These are phyloP conservation scores for Kazachstania sp. DNA, from an alignment of 1,139 yeast genomes.

Conservation along the genomic window DNA sequence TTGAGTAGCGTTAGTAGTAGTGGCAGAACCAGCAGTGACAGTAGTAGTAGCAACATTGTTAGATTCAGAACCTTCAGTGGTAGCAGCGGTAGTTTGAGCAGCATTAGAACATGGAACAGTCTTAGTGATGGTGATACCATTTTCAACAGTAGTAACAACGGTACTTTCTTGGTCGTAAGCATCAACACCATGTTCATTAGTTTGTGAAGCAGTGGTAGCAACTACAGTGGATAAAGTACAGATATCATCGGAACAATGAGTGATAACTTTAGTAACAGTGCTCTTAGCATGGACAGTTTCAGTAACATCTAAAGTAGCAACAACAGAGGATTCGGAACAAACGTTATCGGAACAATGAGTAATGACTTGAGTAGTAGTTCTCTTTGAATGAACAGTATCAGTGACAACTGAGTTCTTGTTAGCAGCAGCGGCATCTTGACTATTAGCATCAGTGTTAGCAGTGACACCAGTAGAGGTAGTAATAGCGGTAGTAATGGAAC, in stretches of 20 bases:
- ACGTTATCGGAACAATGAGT: conserved; percentile 3
- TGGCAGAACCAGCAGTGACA: not conserved
- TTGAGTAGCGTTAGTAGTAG: too few species aligned
- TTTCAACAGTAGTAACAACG: not conserved
- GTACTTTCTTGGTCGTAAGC: not conserved
- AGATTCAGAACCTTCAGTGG: conserved; percentile 42
- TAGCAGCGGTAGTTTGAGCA: conserved; percentile 39
- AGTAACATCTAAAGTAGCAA: not conserved
- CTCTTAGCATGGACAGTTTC: not conserved
- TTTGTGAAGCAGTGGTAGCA: not conserved
- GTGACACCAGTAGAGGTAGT: not conserved
- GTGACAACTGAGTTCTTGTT: not conserved
- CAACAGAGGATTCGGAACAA: not conserved
- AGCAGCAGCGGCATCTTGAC: not conserved
- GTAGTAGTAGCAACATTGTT: not conserved
- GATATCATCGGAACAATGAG: conserved; percentile 2
- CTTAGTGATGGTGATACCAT: not conserved
- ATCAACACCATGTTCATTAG: not conserved
- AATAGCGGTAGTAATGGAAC: not conserved
- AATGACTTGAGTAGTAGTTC: conserved; percentile 1
- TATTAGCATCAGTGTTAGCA: not conserved
- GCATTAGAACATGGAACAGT: not conserved
- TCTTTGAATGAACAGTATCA: not conserved
- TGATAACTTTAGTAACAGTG: conserved; percentile 1
- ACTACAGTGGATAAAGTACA: not conserved